Base-by-base conservation (phyloP, 441 rosid species). In the Flueggea neowawraea region DNA sequence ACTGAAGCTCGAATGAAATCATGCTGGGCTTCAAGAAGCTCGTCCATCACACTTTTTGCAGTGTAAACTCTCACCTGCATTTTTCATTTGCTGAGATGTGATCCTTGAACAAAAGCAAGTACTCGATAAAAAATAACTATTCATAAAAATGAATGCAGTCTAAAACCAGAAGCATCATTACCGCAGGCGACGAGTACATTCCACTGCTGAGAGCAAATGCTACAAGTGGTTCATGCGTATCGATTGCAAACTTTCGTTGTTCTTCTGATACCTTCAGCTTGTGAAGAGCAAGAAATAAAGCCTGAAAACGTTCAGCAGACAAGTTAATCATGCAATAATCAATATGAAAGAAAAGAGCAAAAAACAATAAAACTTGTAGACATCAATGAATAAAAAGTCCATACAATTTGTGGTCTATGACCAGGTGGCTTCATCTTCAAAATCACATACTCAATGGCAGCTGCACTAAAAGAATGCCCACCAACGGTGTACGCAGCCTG, bases 401-500 rank as follows among this genome's bases (percentile, higher is more conserved):
- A 28, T 87, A 89, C 96, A 12, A 83, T 88, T 77, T 92, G 96
- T 47, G 94, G 95, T 65, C 96, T 81, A 69, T 89, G 95, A 58
- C 75, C 67, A 36, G 98, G 98, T 31, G 94, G 94, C 65, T 77
- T 89, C 95, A 86, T 86, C 94, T 84, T 88, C 72, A 92, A 70
- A 68, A 87, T 76, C 62, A 71, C 78, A 57, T 83, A 84, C 75
- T 92, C 94, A 2, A 90, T 87, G 14, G 82, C 88, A 28, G 84
- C 85, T 51, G 94, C 98, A 41, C 77, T 90, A 71, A 84, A 90
- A 60, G 94, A 90, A 77, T 86, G 87, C 36, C 98, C 97, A 22
- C 97, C 96, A 39, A 92, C 91, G 15, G 94, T 88, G 67, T 92
- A 92, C 17, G 98, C 90, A 58, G 91, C 98, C 98, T 92, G 81